A percentile compares a stretch with the other conserved stretches of the same genome.
Conservation (phyloP, 2,329 filamentous ascomycete species). For the Gaeumannomyces tritici region DNA sequence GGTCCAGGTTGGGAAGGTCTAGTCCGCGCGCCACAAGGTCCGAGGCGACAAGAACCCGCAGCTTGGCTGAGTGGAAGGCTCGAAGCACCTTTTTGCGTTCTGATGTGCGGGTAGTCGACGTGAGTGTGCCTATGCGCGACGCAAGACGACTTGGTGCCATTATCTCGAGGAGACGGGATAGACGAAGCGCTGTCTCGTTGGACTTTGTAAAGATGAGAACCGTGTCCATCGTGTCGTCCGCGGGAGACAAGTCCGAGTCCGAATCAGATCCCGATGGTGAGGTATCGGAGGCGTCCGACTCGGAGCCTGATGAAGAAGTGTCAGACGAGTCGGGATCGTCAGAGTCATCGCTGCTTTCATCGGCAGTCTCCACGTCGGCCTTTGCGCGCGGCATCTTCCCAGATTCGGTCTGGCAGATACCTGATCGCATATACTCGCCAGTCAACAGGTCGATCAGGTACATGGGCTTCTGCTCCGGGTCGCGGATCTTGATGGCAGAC, state of each 20-base stretch:
- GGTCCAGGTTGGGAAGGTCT: constrained; percentile 67
- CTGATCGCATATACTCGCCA: constrained; percentile 34
- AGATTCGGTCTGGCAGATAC: constrained; percentile 1
- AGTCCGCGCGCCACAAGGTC: constrained; percentile 90
- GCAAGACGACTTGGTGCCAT: constrained; percentile 49
- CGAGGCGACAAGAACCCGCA: constrained; percentile 76
- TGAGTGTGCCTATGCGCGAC: constrained; percentile 56
- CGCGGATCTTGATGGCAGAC: constrained; percentile 56
- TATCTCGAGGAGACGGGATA: constrained; percentile 68
- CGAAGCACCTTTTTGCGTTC: constrained; percentile 57
- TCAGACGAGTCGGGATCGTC: constrained; percentile 24
- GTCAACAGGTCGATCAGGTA: constrained; percentile 72
- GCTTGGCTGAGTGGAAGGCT: constrained; percentile 51
- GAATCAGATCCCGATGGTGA: constrained; percentile 14
- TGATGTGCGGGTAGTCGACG: constrained; percentile 67
- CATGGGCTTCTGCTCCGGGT: constrained; percentile 67
- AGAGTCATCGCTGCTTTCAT: constrained; percentile 17
- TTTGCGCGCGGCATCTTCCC: neutral
- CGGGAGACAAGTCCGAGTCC: constrained; percentile 17
- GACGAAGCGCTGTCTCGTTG: constrained; percentile 77
- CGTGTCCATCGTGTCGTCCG: constrained; percentile 11
- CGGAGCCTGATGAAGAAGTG: constrained; percentile 7
- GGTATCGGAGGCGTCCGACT: constrained; percentile 6
- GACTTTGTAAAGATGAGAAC: constrained; percentile 84
- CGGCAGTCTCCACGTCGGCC: neutral